Evolutionary conservation across 352 stramenopile species (phyloP), one percentile per base, ranked within the genome.

Genomic region (Phytophthora palmivora): DNA sequence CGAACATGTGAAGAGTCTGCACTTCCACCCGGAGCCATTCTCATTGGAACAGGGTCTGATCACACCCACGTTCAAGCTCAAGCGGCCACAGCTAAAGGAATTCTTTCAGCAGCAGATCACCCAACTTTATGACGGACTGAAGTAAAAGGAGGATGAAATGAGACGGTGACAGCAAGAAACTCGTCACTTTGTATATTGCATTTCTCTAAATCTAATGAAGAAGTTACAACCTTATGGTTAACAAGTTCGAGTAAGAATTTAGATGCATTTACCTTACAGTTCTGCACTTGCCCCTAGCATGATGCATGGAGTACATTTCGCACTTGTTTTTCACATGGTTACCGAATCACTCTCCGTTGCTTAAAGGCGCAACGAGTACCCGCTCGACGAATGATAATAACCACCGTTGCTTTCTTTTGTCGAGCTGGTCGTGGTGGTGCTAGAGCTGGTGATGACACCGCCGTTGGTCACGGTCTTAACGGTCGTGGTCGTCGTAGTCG

Each of bases 61-160:
- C n/a, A 98, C 94, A 15, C 92, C 94, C 9, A 98, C 94, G 2
- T 96, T 97, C 70, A 98, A 98, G 65, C 79, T 98, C 43, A 98
- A 98, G 71, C 72, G 92, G 0, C 65, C 68, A 41, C 75, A 82
- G 44, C 63, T 87, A 18, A 88, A 87, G 65, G 58, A 30, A 22
- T 78, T 69, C 48, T 87, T 88, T 51, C 63, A 88, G 46, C 3
- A 58, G 19, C 66, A 88, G 63, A 84, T 90, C 43, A 45, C 70
- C 4, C 56, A 71, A 34, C 66, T 90, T 52, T 90, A 87, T 34
- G 30, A 34, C 11, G 30, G 30, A 7, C 3, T 34, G 30, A 34
- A 34, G 30, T 34, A 34, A 34, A 34, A 34, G 30, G 24, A 3
- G 24, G 6, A 6, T 28, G 24, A 28, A 28, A 28, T 6, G 24